Percentiles rank a stretch among this genome's conserved stretches.
phyloP scores from a whole-genome alignment of 2,329 filamentous ascomycete genomes.

The Hypoxylon sp. region DNA sequence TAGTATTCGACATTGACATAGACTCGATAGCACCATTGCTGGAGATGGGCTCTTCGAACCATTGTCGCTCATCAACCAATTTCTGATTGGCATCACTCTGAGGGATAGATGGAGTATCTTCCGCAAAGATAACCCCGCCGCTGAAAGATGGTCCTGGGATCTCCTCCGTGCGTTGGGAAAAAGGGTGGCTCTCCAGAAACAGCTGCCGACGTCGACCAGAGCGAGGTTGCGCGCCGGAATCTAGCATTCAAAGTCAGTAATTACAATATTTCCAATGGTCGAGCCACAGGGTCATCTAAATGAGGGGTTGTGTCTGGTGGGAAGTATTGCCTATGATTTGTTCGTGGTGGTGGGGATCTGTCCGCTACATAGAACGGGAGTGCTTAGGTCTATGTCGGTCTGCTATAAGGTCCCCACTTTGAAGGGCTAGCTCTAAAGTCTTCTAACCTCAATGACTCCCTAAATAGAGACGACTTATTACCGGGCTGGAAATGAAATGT shows the following conservation, averaged over 20 bases:
- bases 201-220: slow-evolving; percentile 35
- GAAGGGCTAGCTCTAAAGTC: background rate
- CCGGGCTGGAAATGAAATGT: background rate
- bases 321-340: slow-evolving; percentile 50
- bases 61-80: slow-evolving; percentile 34
- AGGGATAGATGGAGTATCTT: slow-evolving; percentile 26
- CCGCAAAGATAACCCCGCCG: slow-evolving; percentile 44
- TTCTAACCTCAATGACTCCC: background rate
- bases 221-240: slow-evolving; percentile 4
- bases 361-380: background rate
- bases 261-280: background rate
- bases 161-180: slow-evolving; percentile 30
- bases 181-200: slow-evolving; percentile 46
- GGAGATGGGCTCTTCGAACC: slow-evolving; percentile 57
- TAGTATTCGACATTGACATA: slow-evolving; percentile 40
- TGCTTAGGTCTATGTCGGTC: background rate
- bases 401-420: background rate
- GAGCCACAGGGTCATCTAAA: background rate
- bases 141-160: slow-evolving; percentile 26
- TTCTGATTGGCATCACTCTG: slow-evolving; percentile 12
- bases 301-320: background rate
- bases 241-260: slow-evolving; percentile 27
- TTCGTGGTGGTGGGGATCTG: background rate
- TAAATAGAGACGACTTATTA: background rate
- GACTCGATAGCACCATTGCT: slow-evolving; percentile 50